Base-by-base conservation (phyloP, 2,329 filamentous ascomycete species). In the Ophiosphaerella herpotricha region DNA sequence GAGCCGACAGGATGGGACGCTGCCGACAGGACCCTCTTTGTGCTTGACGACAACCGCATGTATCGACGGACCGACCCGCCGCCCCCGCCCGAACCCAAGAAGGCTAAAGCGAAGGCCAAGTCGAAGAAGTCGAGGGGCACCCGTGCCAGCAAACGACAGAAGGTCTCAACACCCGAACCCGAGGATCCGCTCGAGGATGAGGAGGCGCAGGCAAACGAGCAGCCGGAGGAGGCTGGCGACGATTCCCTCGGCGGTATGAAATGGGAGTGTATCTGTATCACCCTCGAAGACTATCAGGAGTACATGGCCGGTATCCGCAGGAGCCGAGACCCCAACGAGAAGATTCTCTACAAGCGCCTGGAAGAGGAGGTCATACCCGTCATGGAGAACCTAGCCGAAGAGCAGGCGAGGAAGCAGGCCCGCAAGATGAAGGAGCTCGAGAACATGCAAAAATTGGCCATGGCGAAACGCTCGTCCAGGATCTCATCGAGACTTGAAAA, bases 221-320 rank as follows among this genome's bases (percentile, higher is more conserved):
- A 39, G 55, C 60, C 52, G 3, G 64, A 68, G 24, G 50, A 61
- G 8, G 57, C 71, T 18, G 67, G 57, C 2, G 81, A 88, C 50
- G 82, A 90, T 57, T 85, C 86, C 1, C 80, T 93, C 14, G 89
- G 86, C 14, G 87, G 85, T 6, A 88, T 87, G 75, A 89, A 83
- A 54, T 99, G 94, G 93, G 91, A 97, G 70, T 97, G 92, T 66
- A 67, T 99, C 36, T 94, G 91, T 34, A 83, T 96, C 46, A 90
- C 87, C 0, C 76, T 96, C 16, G 79, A 86, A 14, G 90, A 99
- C 44, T 90, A 96, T 56, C 84, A 83, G 44, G 74, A 77, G 1
- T 88, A 97, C 51, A 72, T 97, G 46, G 79, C 83, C 5, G 83
- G 81, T 0, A 84, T 97, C 33, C 82, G 83, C 38, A 91, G 88